Base-by-base conservation (phyloP, 2,329 filamentous ascomycete genomes). In the Fusarium setosum region DNA sequence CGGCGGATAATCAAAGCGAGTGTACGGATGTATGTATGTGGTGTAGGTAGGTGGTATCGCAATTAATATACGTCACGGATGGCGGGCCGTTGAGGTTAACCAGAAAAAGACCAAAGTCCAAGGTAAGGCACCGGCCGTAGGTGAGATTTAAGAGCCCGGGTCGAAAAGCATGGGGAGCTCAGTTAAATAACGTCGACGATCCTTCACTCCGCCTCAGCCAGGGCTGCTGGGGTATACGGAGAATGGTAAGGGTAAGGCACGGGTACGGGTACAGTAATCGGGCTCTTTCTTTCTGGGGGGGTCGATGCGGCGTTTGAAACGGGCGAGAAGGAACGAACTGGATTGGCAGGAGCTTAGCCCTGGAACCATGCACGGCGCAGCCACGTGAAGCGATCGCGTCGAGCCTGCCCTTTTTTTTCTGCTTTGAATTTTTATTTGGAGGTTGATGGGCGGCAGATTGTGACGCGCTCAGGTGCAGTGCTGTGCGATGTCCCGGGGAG, bases 181-280 rank as follows among this genome's bases (percentile, higher is more conserved):
- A 56, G 52, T 71, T 71, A 64, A 71, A 70, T 68, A 71, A 68
- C 64, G 66, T 50, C 42, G 55, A 23, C n/a, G 65, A 55, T 63
- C 65, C 58, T 44, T 40, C 21, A 56, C 56, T 63, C 49, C 62
- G 61, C 56, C 60, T 56, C 45, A 13, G 38, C 49, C 23, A 54
- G 34, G 44, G 37, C 37, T 18, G 34, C 45, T 38, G 24, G 41
- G 13, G 34, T 40, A n/a, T n/a, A n/a, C n/a, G n/a, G n/a, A n/a
- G n/a, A n/a, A n/a, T n/a, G n/a, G n/a, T n/a, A n/a, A n/a, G n/a
- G n/a, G n/a, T n/a, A n/a, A n/a, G n/a, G n/a, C n/a, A n/a, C n/a
- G n/a, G n/a, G n/a, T n/a, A n/a, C n/a, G n/a, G n/a, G n/a, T n/a
- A n/a, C n/a, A n/a, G n/a, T n/a, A n/a, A n/a, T n/a, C n/a, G n/a